Evolutionary conservation across 2,329 filamentous ascomycete species (phyloP), one percentile per base, ranked within the genome.

Genomic region (Colletotrichum higginsianum): DNA sequence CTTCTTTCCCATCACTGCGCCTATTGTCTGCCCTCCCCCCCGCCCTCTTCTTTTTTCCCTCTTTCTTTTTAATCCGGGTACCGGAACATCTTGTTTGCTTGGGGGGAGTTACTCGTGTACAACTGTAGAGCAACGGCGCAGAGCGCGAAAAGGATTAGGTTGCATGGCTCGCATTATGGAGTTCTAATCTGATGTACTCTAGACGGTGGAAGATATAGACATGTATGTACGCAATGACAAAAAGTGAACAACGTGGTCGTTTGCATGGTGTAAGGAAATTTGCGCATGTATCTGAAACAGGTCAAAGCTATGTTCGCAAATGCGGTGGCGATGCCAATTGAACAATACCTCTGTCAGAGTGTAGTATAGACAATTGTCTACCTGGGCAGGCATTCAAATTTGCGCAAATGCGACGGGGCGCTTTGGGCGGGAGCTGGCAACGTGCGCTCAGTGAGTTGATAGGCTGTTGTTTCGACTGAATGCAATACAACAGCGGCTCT

Each of bases 141-240:
- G 77, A 79, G 81, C 79, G 80, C 79, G 76, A 78, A 62, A 66
- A 57, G 74, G 77, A 76, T 76, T 76, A 75, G 75, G 77, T 75
- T 75, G 76, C 76, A 79, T 77, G 77, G 77, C 74, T 76, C 78
- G 79, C 78, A 82, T 82, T 77, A 81, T 75, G 75, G 79, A 75
- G 77, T 79, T 82, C 78, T 82, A 81, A 82, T 82, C 73, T 79
- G 76, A 82, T 81, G 80, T 82, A 82, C 78, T 81, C 78, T 82
- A 83, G 81, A 83, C 76, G 80, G 81, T 80, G 80, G 81, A 81
- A 75, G 77, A 76, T 75, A 82, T 81, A 83, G 81, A 82, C 77
- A 81, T 78, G 80, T 81, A 80, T 78, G 80, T 80, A 82, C 77
- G 81, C 80, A 81, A 79, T 74, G 64, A 73, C 64, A 72, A 23